Percentiles rank a stretch among this genome's conserved stretches.
Evolutionary conservation across 495 filamentous ascomycete species (phyloP).

Genomic region (Trichoderma reesei): DNA sequence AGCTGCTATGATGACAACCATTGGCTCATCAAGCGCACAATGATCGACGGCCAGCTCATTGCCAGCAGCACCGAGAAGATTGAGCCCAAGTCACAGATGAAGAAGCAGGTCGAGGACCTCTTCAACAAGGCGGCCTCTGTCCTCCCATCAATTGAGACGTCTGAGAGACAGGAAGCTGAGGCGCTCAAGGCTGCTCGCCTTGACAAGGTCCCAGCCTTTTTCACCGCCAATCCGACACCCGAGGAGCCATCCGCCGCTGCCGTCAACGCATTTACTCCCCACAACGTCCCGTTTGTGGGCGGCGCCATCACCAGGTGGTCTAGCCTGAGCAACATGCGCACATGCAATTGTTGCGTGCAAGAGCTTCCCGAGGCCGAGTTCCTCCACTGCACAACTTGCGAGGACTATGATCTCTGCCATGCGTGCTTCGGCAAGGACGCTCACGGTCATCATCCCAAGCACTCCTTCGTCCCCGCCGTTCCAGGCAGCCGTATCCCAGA

Average conservation of each 20-base stretch:
- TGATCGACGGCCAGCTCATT: conserved; percentile 67
- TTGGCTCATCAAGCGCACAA: conserved; percentile 87
- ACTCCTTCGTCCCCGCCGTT: conserved; percentile 62
- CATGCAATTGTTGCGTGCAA: conserved; percentile 85
- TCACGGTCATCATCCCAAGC: conserved; percentile 90
- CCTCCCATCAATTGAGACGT: not conserved
- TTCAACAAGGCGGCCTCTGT: conserved; percentile 9
- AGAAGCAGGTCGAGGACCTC: conserved; percentile 17
- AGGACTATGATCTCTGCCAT: conserved; percentile 88
- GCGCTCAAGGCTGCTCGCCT: not conserved
- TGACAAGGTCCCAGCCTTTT: not conserved
- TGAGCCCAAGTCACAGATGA: conserved; percentile 45
- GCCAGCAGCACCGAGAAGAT: conserved; percentile 77
- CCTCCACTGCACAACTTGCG: conserved; percentile 74
- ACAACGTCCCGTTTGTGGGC: not conserved
- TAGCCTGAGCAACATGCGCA: conserved; percentile 43
- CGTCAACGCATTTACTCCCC: not conserved
- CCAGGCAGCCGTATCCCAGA: conserved; percentile 44
- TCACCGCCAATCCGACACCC: no score
- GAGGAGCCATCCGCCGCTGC: not conserved
- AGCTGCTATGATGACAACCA: conserved; percentile 69
- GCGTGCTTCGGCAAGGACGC: conserved; percentile 62
- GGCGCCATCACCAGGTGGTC: not conserved
- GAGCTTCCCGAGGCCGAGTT: conserved; percentile 68
- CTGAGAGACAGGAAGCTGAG: not conserved